Conservation (phyloP, 768 basidiomycete species). For the Tulasnella sp. region DNA sequence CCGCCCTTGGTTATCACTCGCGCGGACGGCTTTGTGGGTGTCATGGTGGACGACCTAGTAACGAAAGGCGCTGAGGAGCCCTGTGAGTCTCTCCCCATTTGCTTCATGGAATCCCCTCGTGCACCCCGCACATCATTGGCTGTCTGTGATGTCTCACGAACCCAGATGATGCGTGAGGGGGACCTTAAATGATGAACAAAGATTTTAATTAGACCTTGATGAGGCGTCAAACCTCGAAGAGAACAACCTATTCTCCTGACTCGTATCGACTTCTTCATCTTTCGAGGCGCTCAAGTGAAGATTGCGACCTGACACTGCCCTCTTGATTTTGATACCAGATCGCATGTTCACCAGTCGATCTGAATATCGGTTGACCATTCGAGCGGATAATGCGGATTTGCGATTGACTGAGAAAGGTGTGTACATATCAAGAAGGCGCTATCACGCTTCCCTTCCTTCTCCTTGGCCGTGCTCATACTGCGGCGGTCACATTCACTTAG, state of each 20-base stretch:
- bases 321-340: too few relatives aligned
- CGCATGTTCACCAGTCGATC: slow-evolving; percentile 91
- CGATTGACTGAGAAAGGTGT: slow-evolving; percentile 68
- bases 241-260: too few relatives aligned
- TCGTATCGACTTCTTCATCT: too few relatives aligned
- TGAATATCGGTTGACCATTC: slow-evolving; percentile 79
- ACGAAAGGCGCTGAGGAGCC: slow-evolving; percentile 86
- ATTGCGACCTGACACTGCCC: too few relatives aligned
- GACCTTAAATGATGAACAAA: not conserved
- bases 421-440: not conserved
- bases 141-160: too few relatives aligned
- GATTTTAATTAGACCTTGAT: too few relatives aligned
- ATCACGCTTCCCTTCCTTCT: not conserved
- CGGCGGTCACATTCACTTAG: slow-evolving; percentile 25
- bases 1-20: slow-evolving; percentile 57
- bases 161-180: too few relatives aligned
- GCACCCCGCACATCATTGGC: too few relatives aligned
- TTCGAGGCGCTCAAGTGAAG: too few relatives aligned
- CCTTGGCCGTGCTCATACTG: not conserved
- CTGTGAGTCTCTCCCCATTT: slow-evolving; percentile 44
- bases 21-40: slow-evolving; percentile 81
- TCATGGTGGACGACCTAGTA: slow-evolving; percentile 87
- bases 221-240: too few relatives aligned
- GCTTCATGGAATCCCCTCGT: not conserved
- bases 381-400: slow-evolving; percentile 82